Base-by-base conservation (phyloP, 768 basidiomycete genomes). In the Ephemerocybe angulata region DNA sequence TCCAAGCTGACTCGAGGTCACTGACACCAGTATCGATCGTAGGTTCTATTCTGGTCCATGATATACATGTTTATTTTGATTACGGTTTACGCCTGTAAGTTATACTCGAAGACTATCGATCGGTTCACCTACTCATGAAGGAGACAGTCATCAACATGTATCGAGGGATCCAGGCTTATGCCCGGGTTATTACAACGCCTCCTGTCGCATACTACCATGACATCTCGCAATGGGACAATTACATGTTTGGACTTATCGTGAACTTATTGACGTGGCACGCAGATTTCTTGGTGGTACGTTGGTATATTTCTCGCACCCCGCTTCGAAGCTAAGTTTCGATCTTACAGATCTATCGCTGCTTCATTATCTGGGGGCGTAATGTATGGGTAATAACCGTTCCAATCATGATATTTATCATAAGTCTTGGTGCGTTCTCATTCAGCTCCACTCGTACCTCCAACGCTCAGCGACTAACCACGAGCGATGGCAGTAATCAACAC, bases 321-420 rank as follows among this genome's bases (percentile, higher is more conserved):
- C 19, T 28, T 29, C 15, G 1, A 30, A 15, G 15, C 21, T 27
- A 5, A 30, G 17, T 35, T 8, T 35, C 28, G n/a, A n/a, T n/a
- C n/a, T n/a, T n/a, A n/a, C 28, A 50, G 48, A 50, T 50, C 17
- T 50, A 50, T 35, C 48, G 48, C 29, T 50, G 48, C 31, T 50
- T 33, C 30, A n/a, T 50, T 10, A 33, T 50, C 15, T 50, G 48
- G 48, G 31, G 24, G 12, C 13, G 48, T 33, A 50, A 33, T 21
- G 3, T 19, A 7, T 21, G 19, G 12, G 31, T 50, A 12, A 33
- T 50, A 8, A 11, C 21, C 30, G 15, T 30, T 3, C 29, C 48
- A 8, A 19, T 22, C n/a, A 13, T 50, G 17, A 15, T 50, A 3
- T 29, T 50, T 19, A 3, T 50, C 7, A 5, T 50, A 12, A 50